phyloP scores from a whole-genome alignment of 148 eudicot species.

The Arctostaphylos glauca region DNA sequence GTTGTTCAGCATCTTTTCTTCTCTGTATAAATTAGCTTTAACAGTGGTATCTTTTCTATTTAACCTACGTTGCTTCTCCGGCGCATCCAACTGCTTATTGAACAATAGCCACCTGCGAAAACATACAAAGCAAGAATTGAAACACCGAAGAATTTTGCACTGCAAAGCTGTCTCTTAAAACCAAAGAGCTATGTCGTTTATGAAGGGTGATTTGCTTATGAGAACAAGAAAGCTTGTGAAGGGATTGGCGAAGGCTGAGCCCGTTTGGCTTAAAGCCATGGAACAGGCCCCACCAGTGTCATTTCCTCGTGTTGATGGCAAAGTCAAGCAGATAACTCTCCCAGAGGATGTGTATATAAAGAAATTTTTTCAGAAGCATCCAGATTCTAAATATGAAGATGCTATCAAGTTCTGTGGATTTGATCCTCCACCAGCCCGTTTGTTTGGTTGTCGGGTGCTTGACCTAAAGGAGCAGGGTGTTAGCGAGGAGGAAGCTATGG shows the following conservation, averaged over 20 bases:
- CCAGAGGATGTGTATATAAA: constrained; percentile 78
- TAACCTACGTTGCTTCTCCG: no score
- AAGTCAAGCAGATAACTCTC: constrained; percentile 54
- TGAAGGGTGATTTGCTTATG: constrained; percentile 75
- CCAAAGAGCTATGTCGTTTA: constrained; percentile 60
- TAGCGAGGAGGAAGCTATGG: constrained; percentile 64
- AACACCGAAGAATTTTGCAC: not conserved
- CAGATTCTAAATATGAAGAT: constrained; percentile 76
- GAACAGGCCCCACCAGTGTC: constrained; percentile 83
- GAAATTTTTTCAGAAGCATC: constrained; percentile 66
- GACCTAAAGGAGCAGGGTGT: constrained; percentile 82
- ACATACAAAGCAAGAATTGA: not conserved
- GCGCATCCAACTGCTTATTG: no score
- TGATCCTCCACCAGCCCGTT: constrained; percentile 67
- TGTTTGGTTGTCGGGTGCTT: constrained; percentile 71
- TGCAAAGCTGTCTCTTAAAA: not conserved
- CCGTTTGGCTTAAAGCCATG: constrained; percentile 91
- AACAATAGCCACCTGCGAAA: no score
- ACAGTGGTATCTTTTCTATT: no score
- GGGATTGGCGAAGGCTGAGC: constrained; percentile 75
- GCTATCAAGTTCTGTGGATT: constrained; percentile 67
- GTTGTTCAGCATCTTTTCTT: no score
- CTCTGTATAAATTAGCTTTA: no score
- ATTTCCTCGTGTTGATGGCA: constrained; percentile 68
- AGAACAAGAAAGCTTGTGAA: constrained; percentile 76